Evolutionary conservation across 2,329 filamentous ascomycete genomes (phyloP).

Genomic region (Aureobasidium melanogenum): DNA sequence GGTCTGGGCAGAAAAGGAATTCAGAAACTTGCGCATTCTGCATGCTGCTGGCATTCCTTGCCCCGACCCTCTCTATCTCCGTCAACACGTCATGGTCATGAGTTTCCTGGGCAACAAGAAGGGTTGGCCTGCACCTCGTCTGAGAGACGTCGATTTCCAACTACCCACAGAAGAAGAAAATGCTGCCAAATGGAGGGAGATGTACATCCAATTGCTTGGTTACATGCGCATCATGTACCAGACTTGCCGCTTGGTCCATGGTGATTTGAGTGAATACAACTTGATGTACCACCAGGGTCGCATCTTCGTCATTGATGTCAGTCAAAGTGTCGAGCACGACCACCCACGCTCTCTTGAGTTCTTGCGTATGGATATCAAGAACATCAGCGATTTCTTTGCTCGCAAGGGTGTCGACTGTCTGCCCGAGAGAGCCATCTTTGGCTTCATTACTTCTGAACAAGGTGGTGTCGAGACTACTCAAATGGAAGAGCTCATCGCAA

Average conservation of each 20-base stretch:
- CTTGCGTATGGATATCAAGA: conserved; percentile 96
- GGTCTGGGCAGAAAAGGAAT: conserved; percentile 98
- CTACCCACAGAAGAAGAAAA: conserved; percentile 42
- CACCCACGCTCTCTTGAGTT: conserved; percentile 91
- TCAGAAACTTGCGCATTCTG: conserved; percentile 82
- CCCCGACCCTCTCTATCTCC: conserved; percentile 79
- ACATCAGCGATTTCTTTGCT: conserved; percentile 85
- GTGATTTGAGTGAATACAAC: conserved; percentile 97
- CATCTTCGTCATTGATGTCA: conserved; percentile 94
- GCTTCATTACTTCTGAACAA: conserved; percentile 63
- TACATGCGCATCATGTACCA: conserved; percentile 94
- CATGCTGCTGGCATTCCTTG: conserved; percentile 78
- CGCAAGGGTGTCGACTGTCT: conserved; percentile 76
- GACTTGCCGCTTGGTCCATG: conserved; percentile 83
- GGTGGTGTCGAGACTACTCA: conserved; percentile 53
- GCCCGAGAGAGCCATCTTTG: conserved; percentile 69
- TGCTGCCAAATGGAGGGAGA: conserved; percentile 61
- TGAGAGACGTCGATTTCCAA: conserved; percentile 74
- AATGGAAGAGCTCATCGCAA: conserved; percentile 55
- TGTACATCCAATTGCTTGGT: conserved; percentile 76
- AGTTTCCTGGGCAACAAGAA: conserved; percentile 79
- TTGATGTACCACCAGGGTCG: conserved; percentile 76
- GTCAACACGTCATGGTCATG: conserved; percentile 95
- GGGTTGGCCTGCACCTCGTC: conserved; percentile 77
- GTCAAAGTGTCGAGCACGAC: conserved; percentile 93